A percentile compares a stretch with the other conserved stretches of the same genome.
phyloP scores from a whole-genome alignment of 352 stramenopile genomes.

The Globisporangium alternatum region DNA sequence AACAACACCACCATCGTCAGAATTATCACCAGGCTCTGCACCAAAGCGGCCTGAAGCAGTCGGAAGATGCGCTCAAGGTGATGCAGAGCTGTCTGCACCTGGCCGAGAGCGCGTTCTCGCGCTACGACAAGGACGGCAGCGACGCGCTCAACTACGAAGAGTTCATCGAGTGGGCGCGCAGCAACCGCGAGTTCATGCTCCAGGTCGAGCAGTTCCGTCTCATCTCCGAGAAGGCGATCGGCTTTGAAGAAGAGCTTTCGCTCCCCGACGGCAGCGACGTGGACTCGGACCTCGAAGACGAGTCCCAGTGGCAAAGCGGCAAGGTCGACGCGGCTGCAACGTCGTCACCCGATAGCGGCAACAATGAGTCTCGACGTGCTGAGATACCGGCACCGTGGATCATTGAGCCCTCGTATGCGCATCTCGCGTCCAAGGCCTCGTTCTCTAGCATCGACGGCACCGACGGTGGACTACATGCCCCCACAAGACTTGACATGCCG shows the following conservation, averaged over 20 bases:
- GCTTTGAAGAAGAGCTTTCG: constrained; percentile 58
- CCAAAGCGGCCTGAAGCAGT: background rate
- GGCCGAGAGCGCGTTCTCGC: constrained; percentile 53
- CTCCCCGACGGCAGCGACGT: constrained; percentile 65
- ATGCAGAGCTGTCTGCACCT: constrained; percentile 51
- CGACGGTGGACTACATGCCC: background rate
- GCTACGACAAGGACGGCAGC: constrained; percentile 40
- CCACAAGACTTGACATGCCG: constrained; percentile 27
- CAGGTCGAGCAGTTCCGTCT: constrained; percentile 77
- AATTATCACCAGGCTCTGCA: constrained; percentile 7
- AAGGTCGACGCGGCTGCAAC: background rate
- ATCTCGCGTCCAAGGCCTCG: constrained; percentile 3
- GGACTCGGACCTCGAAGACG: constrained; percentile 71
- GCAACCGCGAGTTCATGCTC: constrained; percentile 83
- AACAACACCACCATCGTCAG: background rate
- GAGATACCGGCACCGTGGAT: constrained; percentile 46
- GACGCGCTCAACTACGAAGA: constrained; percentile 65
- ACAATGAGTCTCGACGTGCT: background rate
- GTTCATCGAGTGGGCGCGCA: constrained; percentile 82
- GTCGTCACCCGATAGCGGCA: background rate
- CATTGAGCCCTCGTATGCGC: constrained; percentile 31
- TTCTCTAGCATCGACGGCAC: background rate
- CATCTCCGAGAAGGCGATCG: constrained; percentile 65
- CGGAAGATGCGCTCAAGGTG: constrained; percentile 20
- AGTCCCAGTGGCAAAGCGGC: constrained; percentile 22